Base-by-base conservation (phyloP, 2,329 filamentous ascomycete genomes). In the Scedosporium aurantiacum region DNA sequence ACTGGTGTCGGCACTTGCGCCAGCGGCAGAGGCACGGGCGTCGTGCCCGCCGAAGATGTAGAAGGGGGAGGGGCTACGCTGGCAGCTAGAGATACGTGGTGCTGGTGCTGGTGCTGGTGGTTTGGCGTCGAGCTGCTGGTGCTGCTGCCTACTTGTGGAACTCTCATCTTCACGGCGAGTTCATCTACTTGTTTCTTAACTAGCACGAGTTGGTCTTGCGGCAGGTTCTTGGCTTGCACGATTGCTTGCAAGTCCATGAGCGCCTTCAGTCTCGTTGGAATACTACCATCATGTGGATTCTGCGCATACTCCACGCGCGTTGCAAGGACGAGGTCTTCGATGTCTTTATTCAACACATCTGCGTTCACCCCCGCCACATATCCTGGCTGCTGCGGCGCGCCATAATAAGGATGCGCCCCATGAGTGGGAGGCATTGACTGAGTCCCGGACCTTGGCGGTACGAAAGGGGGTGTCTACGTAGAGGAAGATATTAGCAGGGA, bases 171-270 rank as follows among this genome's bases (percentile, higher is more conserved):
- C 83, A 82, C 75, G 79, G 84, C 83, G 73, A 96, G 82, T 73
- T 86, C 85, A 73, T 88, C 85, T 74, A 97, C 86, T 82, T 94
- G 90, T 72, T 88, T 86, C 74, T 88, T 90, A 74, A 96, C 89
- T 72, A 89, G 84, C 74, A 89, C 85, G 71, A 96, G 82, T 76
- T 96, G 89, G 70, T 92, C 87, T 68, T 86, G 85, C 63, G 87
- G 87, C 71, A 96, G 80, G 70, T 87, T 86, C 73, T 91, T 88
- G 67, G 81, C 87, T 72, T 89, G 85, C 70, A 97, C 78, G 67
- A 81, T 85, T 63, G 67, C 69, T 76, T 96, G 90, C 65, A 97
- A 82, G 73, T 94, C 90, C 74, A 92, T 78, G 67, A 97, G 83
- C 65, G 91, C 91, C 76, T 90, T 89, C 70, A 96, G 78, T 75